Evolutionary conservation across 306 rosid genomes (phyloP).

Genomic region (Senna tora): DNA sequence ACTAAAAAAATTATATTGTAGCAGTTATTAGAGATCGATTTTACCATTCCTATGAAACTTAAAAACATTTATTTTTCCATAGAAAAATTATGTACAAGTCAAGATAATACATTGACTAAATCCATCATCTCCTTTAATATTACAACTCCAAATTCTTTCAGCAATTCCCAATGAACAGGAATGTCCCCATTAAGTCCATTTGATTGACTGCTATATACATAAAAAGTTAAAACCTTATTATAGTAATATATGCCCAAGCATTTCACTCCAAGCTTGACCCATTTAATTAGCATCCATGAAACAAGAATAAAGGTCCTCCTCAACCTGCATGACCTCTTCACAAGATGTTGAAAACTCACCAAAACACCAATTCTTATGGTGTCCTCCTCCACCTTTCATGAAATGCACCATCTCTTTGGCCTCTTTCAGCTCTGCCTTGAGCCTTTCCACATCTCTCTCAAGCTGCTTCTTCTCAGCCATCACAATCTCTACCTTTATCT

Average conservation of each 20-base stretch:
- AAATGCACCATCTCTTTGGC: slow-evolving; percentile 43
- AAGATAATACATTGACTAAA: too few relatives aligned
- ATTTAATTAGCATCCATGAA: slow-evolving; percentile 47
- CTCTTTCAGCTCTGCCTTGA: slow-evolving; percentile 51
- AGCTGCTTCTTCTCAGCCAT: slow-evolving; percentile 56
- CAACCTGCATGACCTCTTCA: slow-evolving; percentile 43
- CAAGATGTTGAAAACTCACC: slow-evolving; percentile 36
- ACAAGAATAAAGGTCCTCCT: slow-evolving; percentile 60
- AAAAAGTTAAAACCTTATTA: too few relatives aligned
- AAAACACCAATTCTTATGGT: slow-evolving; percentile 5
- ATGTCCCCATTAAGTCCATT: too few relatives aligned
- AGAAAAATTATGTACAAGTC: too few relatives aligned
- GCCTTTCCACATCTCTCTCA: slow-evolving; percentile 58
- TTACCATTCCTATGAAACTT: too few relatives aligned
- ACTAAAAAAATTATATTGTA: too few relatives aligned
- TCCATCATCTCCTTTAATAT: too few relatives aligned
- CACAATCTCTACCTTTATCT: slow-evolving; percentile 48
- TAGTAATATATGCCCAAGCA: neutral
- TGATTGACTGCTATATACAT: too few relatives aligned
- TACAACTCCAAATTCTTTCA: too few relatives aligned
- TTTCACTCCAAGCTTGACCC: slow-evolving; percentile 38
- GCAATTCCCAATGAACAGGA: too few relatives aligned
- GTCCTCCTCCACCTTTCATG: slow-evolving; percentile 37
- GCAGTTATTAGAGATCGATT: too few relatives aligned
- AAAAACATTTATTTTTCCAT: too few relatives aligned